Conservation (phyloP, 441 rosid genomes). For the Sinapis alba region DNA sequence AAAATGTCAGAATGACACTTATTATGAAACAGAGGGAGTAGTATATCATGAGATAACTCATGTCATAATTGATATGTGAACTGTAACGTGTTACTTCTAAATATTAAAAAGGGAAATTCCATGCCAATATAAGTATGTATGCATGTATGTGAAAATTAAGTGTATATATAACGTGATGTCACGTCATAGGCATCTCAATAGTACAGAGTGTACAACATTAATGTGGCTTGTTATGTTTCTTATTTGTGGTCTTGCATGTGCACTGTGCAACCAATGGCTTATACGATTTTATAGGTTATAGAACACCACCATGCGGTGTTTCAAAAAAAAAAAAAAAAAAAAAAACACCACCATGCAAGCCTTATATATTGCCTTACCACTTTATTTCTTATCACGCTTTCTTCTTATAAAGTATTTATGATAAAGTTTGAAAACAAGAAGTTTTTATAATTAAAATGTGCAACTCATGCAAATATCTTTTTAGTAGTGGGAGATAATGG, state of each 20-base stretch:
- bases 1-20: no score
- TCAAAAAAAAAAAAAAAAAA: no score
- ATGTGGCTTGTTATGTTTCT: background rate
- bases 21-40: no score
- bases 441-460: background rate
- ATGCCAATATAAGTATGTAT: background rate
- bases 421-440: no score
- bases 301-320: no score
- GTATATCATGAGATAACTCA: background rate
- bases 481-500: background rate
- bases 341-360: background rate
- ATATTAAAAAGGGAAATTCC: background rate
- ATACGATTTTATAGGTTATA: background rate
- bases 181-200: background rate
- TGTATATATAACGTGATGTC: background rate
- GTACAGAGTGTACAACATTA: background rate
- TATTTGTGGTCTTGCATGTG: background rate
- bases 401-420: background rate
- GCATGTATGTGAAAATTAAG: background rate
- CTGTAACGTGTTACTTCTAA: background rate
- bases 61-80: background rate
- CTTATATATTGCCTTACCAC: background rate
- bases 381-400: background rate
- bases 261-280: background rate
- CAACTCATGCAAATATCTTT: background rate